Percentiles rank a stretch among this genome's conserved stretches.
Conservation (phyloP, 2,329 filamentous ascomycete genomes). For the Cadophora gregata region DNA sequence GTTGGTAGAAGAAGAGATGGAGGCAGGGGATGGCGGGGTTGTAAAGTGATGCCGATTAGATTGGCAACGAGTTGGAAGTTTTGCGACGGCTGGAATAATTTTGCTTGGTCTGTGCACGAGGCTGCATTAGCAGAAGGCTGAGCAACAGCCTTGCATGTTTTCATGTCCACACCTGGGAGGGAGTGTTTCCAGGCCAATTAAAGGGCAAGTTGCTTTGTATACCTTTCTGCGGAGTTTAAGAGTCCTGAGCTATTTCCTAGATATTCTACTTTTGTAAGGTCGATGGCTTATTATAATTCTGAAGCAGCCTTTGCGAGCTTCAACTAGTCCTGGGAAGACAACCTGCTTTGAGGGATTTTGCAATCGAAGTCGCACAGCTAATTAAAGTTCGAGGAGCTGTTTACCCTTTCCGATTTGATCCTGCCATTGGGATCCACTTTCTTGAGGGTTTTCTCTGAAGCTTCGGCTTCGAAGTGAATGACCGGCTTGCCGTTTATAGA, state of each 20-base stretch:
- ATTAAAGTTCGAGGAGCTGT: no score
- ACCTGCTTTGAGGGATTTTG: no score
- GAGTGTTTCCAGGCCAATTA: background rate
- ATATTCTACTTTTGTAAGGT: no score
- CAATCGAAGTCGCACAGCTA: no score
- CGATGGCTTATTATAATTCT: no score
- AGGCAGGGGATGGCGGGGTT: constrained; percentile 19
- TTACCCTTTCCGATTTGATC: no score
- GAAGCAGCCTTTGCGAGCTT: no score
- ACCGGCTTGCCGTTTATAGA: no score
- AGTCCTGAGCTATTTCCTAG: no score
- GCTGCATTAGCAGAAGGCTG: constrained; percentile 4
- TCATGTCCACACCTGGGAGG: background rate
- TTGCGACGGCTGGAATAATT: constrained; percentile 15
- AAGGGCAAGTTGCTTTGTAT: background rate
- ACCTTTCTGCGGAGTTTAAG: background rate
- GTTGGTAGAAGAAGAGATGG: background rate
- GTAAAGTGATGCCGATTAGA: constrained; percentile 10
- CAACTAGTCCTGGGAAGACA: no score
- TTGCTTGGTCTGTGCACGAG: constrained; percentile 8
- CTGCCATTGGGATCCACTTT: no score
- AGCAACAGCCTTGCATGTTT: constrained; percentile 5
- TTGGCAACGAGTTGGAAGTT: constrained; percentile 10
- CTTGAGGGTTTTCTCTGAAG: no score
- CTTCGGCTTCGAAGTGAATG: background rate